Percentiles rank a stretch among this genome's conserved stretches.
Conservation (phyloP, 352 stramenopile species). For the Phytopythium sindhum region DNA sequence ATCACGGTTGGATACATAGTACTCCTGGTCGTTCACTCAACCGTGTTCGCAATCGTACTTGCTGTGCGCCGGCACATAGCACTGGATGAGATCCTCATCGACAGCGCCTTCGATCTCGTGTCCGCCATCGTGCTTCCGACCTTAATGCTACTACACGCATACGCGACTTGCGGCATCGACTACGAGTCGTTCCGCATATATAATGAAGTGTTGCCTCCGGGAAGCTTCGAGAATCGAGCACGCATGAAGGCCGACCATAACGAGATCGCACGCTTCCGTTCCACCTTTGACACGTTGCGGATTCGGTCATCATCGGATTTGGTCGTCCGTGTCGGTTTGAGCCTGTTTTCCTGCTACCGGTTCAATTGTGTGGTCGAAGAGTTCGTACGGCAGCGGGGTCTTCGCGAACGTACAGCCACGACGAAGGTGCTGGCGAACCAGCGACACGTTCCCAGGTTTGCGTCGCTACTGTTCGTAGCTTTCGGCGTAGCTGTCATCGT, state of each 20-base stretch:
- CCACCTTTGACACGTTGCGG: constrained; percentile 27
- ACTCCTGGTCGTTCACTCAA: constrained; percentile 15
- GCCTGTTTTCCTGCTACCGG: constrained; percentile 30
- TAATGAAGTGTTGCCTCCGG: constrained; percentile 18
- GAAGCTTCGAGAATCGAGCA: constrained; percentile 29
- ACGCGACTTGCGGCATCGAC: constrained; percentile 27
- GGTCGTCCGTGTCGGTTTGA: constrained; percentile 29
- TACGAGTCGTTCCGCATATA: constrained; percentile 18
- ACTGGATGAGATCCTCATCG: constrained; percentile 25
- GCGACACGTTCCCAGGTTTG: constrained; percentile 2
- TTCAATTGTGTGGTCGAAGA: constrained; percentile 31
- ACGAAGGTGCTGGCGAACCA: constrained; percentile 1
- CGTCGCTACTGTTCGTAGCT: constrained; percentile 11
- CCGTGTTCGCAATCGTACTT: constrained; percentile 13
- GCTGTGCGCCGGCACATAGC: constrained; percentile 9
- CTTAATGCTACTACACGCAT: constrained; percentile 18
- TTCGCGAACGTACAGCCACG: neutral
- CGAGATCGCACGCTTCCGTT: constrained; percentile 23
- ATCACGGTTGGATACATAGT: constrained; percentile 15
- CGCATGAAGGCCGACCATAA: constrained; percentile 24
- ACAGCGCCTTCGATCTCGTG: constrained; percentile 32
- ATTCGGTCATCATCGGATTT: constrained; percentile 21
- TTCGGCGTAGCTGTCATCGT: constrained; percentile 13
- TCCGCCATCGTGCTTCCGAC: constrained; percentile 27
- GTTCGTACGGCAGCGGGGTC: constrained; percentile 11